A percentile compares a stretch with the other conserved stretches of the same genome.
These are phyloP conservation scores for Saccharomyces hybrid DNA, from an alignment of 1,139 yeast species.

Conservation along the genomic window DNA sequence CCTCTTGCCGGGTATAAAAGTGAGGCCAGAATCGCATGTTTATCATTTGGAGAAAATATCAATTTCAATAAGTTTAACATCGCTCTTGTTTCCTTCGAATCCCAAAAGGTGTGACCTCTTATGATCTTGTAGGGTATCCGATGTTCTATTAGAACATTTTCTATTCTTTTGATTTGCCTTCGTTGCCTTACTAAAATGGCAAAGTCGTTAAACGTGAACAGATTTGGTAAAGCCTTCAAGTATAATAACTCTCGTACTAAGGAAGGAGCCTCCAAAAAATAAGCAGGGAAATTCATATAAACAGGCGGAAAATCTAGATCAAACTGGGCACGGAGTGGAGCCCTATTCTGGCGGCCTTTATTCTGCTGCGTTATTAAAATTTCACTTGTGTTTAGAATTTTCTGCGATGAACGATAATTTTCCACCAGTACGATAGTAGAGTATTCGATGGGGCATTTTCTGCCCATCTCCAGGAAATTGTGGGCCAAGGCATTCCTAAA, in stretches of 20 bases:
- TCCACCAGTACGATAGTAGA: slow-evolving; percentile 45
- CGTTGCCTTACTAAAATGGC: slow-evolving; percentile 66
- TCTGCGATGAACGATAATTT: slow-evolving; percentile 75
- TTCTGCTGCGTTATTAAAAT: slow-evolving; percentile 56
- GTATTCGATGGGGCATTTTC: slow-evolving; percentile 36
- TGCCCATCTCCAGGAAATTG: slow-evolving; percentile 57
- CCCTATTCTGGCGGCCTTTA: slow-evolving; percentile 37
- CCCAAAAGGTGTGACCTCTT: slow-evolving; percentile 77
- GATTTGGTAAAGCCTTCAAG: slow-evolving; percentile 36
- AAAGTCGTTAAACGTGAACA: slow-evolving; percentile 48
- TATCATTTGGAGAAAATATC: slow-evolving; percentile 50
- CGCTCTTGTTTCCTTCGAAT: slow-evolving; percentile 56
- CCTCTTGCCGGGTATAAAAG: slow-evolving; percentile 60
- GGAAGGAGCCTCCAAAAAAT: slow-evolving; percentile 49
- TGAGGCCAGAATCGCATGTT: slow-evolving; percentile 51
- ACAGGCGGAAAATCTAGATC: slow-evolving; percentile 42
- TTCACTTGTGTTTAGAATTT: slow-evolving; percentile 61
- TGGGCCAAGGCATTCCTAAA: slow-evolving; percentile 72
- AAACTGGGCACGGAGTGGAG: slow-evolving; percentile 41
- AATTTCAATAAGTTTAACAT: slow-evolving; percentile 60
- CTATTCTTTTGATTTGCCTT: slow-evolving; percentile 51
- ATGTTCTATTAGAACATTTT: slow-evolving; percentile 47
- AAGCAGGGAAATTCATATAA: slow-evolving; percentile 36
- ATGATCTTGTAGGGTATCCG: slow-evolving; percentile 60
- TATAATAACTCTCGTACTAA: slow-evolving; percentile 50